Base-by-base conservation (phyloP, 2,329 filamentous ascomycete species). In the Fusarium sp. region DNA sequence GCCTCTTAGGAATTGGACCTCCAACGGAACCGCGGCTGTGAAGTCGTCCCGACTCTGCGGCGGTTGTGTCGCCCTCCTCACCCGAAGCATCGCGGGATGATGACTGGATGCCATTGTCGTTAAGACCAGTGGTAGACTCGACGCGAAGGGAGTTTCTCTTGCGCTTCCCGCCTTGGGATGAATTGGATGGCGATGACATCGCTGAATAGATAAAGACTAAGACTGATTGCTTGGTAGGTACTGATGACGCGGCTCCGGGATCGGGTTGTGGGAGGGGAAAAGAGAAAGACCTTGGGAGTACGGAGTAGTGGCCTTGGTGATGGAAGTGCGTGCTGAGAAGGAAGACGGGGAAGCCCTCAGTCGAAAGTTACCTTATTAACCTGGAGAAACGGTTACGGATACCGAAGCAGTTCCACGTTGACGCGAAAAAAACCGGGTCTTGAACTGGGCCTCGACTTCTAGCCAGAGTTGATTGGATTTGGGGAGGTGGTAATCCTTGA, bases 81-180 rank as follows among this genome's bases (percentile, higher is more conserved):
- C 86, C 92, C 17, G 92, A 95, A 63, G 92, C 92, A 81, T 96
- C 92, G 76, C 92, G 88, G 35, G 92, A 94, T 19, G 92, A 93
- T 35, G 91, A 88, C 70, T 90, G 85, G 49, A 88, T 76, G 63
- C 79, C 83, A 75, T 90, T 87, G 55, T 88, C 85, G 59, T 86
- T 57, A 65, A 75, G 56, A 63, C 71, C 70, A 65, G 81, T 76
- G 65, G 83, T 76, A 80, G 84, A 81, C 66, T 82, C 78, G 51
- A 81, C 78, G 69, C 83, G 79, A 65, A 84, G 86, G 61, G 82
- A 82, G 56, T 86, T 87, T 78, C 94, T 90, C 87, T 97, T 97
- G 80, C 94, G 91, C 85, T 97, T 97, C 73, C 85, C 86, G 69
- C 81, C 82, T 65, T 83, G 81, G 59, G 83, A 81, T 22, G 84